Percentiles rank a stretch among this genome's conserved stretches.
phyloP scores from a whole-genome alignment of 441 rosid species.

The Euphorbia schlechtendalii region DNA sequence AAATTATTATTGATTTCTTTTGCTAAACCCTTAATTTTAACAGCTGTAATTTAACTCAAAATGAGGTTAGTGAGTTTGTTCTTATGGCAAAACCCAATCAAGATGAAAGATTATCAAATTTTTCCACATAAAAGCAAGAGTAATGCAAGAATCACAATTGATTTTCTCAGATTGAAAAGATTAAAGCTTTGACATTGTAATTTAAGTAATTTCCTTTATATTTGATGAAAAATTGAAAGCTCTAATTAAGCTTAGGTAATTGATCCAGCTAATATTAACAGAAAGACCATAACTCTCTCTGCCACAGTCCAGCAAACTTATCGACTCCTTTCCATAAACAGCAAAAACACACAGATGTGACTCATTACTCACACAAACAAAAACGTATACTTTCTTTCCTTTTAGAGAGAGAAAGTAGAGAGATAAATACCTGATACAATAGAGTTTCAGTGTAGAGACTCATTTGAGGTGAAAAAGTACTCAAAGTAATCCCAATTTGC shows the following conservation, averaged over 20 bases:
- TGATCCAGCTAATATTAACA: constrained; percentile 8
- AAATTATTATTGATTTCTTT: not conserved
- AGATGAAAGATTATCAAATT: not conserved
- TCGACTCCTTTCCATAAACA: constrained; percentile 17
- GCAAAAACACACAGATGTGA: constrained; percentile 20
- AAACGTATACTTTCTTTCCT: constrained; percentile 26
- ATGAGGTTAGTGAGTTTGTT: not conserved
- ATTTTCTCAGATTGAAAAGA: not conserved
- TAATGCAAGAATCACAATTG: not conserved
- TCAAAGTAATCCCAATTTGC: constrained; percentile 9
- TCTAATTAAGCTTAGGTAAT: not conserved
- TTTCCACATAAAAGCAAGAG: not conserved
- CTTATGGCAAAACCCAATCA: not conserved
- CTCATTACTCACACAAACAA: constrained; percentile 15
- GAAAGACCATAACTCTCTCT: constrained; percentile 9
- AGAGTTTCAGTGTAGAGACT: not conserved
- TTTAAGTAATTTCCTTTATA: not conserved
- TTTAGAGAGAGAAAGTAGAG: constrained; percentile 17
- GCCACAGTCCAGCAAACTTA: constrained; percentile 22
- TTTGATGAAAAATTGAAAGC: constrained; percentile 11
- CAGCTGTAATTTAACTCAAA: constrained; percentile 5
- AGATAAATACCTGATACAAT: constrained; percentile 24
- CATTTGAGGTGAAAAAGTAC: constrained; percentile 11
- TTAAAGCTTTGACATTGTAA: not conserved
- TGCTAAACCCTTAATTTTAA: constrained; percentile 6